phyloP scores from a whole-genome alignment of 768 basidiomycete genomes.

The Podaxis rugospora region DNA sequence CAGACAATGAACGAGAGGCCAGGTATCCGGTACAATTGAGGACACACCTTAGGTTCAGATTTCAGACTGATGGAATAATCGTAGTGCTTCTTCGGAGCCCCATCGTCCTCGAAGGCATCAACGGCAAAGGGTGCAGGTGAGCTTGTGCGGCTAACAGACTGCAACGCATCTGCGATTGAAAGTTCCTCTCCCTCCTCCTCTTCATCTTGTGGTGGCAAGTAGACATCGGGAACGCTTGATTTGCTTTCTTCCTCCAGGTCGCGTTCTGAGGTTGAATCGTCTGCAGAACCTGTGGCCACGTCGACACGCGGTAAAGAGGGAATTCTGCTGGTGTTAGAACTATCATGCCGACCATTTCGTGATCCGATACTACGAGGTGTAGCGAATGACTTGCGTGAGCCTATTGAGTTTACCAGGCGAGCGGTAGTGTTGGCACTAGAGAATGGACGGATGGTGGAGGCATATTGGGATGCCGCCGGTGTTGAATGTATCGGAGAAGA shows the following conservation, averaged over 20 bases:
- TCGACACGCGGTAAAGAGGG: constrained; percentile 46
- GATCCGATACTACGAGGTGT: constrained; percentile 28
- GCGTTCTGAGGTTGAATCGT: constrained; percentile 32
- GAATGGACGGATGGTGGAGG: constrained; percentile 42
- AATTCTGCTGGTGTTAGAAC: constrained; percentile 59
- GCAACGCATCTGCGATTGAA: constrained; percentile 54
- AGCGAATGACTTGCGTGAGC: constrained; percentile 45
- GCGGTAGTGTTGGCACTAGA: constrained; percentile 43
- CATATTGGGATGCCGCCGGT: constrained; percentile 48
- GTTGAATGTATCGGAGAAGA: constrained; percentile 64
- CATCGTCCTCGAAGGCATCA: constrained; percentile 26
- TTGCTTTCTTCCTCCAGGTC: constrained; percentile 37
- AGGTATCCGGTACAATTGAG: not conserved
- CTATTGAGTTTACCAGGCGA: constrained; percentile 45
- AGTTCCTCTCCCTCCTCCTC: constrained; percentile 33
- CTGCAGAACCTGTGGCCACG: constrained; percentile 24
- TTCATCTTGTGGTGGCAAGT: constrained; percentile 44
- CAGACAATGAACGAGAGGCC: not conserved
- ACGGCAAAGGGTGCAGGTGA: constrained; percentile 40
- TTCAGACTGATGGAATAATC: constrained; percentile 59
- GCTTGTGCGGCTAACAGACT: constrained; percentile 49
- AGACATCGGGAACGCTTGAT: constrained; percentile 49
- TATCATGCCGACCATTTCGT: constrained; percentile 33
- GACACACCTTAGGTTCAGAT: constrained; percentile 55
- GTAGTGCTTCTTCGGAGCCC: constrained; percentile 45